Conservation (phyloP, 345 rosid genomes). For the Arabidopsis arenosa region DNA sequence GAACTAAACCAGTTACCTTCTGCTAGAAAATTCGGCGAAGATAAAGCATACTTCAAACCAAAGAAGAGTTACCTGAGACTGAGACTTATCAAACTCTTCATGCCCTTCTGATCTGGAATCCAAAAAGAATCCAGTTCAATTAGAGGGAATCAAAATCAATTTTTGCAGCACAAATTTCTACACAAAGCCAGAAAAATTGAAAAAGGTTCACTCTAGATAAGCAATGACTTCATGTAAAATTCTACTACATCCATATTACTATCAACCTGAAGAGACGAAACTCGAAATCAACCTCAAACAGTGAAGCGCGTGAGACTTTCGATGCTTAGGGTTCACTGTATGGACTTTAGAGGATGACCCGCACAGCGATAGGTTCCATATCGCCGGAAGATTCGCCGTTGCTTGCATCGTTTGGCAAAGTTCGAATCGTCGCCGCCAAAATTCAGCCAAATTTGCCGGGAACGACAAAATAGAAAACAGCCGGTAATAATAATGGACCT, state of each 20-base stretch:
- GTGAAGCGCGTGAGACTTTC: constrained; percentile 24
- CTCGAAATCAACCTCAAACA: constrained; percentile 38
- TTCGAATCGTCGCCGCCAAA: constrained; percentile 23
- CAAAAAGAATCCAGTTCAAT: not conserved
- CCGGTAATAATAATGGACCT: not conserved
- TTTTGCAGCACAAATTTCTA: not conserved
- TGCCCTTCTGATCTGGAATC: constrained; percentile 52
- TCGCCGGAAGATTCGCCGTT: constrained; percentile 28
- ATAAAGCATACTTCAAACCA: not conserved
- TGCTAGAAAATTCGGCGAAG: not conserved
- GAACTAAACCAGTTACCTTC: constrained; percentile 21
- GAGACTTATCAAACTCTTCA: constrained; percentile 47
- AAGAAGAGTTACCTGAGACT: constrained; percentile 49
- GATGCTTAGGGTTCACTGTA: constrained; percentile 3
- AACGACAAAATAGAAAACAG: constrained; percentile 1
- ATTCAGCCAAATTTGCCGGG: constrained; percentile 26
- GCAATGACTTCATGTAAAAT: not conserved
- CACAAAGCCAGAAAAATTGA: not conserved
- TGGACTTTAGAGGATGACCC: constrained; percentile 4
- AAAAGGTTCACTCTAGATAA: not conserved
- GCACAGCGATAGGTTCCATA: not conserved
- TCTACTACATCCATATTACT: not conserved
- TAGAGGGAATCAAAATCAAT: not conserved
- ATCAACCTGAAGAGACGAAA: constrained; percentile 8
- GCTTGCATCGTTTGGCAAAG: constrained; percentile 24